A percentile compares a stretch with the other conserved stretches of the same genome.
These are phyloP conservation scores for Alternaria infectoria DNA, from an alignment of 2,329 filamentous ascomycete species.

Conservation along the genomic window DNA sequence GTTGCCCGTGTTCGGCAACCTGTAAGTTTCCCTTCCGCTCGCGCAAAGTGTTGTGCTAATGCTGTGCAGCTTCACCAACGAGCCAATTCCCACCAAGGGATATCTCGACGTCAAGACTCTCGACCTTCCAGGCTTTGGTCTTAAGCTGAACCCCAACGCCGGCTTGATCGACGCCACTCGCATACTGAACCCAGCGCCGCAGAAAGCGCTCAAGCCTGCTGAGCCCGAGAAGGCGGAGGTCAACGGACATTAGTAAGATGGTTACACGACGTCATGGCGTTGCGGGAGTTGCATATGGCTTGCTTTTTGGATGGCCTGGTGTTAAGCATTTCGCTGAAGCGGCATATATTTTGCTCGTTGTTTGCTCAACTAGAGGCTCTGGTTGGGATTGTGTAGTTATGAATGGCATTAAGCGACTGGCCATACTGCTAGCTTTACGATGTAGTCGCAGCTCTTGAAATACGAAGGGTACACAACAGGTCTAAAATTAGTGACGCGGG, in stretches of 20 bases:
- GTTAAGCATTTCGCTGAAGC: conserved; percentile 11
- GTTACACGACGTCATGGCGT: conserved; percentile 8
- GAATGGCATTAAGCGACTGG: neutral
- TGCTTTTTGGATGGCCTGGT: conserved; percentile 1
- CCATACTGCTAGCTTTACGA: neutral
- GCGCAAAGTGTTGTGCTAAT: neutral
- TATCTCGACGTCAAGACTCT: conserved; percentile 80
- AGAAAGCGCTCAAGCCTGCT: conserved; percentile 47
- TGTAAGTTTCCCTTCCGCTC: conserved; percentile 73
- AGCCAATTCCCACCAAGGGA: conserved; percentile 63
- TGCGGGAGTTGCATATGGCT: conserved; percentile 12
- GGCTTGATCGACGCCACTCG: conserved; percentile 78
- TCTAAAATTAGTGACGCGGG: conserved; percentile 39
- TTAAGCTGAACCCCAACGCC: conserved; percentile 82
- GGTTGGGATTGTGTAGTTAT: neutral
- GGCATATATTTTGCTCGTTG: neutral
- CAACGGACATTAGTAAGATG: conserved; percentile 25
- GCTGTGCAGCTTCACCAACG: conserved; percentile 9
- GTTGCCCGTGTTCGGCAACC: conserved; percentile 86
- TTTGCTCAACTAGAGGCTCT: neutral
- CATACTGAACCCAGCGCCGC: conserved; percentile 71
- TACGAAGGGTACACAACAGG: conserved; percentile 3
- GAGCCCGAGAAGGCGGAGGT: conserved; percentile 28
- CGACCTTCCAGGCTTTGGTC: conserved; percentile 88
- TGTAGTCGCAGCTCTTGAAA: neutral